Evolutionary conservation across 805 yeast genomes (phyloP), one percentile per base, ranked within the genome.

Genomic region (Candida glaebosa): DNA sequence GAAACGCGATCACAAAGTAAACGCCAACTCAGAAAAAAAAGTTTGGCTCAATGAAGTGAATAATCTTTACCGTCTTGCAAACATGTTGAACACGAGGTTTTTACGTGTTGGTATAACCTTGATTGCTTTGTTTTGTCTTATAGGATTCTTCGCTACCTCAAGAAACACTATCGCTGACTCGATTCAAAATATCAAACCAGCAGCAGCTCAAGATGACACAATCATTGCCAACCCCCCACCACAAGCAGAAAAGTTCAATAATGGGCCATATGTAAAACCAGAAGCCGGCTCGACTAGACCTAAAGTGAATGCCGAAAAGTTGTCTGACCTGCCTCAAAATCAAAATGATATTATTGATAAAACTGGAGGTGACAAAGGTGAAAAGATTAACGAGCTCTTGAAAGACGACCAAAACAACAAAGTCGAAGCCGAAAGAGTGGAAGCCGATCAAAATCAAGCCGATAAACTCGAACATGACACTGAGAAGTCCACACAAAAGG

Each of bases 21-120:
- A n/a, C n/a, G n/a, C n/a, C n/a, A n/a, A n/a, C n/a, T n/a, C n/a
- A n/a, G n/a, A n/a, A n/a, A n/a, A n/a, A n/a, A n/a, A n/a, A n/a
- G n/a, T n/a, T n/a, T n/a, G n/a, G n/a, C n/a, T n/a, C n/a, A n/a
- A n/a, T n/a, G n/a, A n/a, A n/a, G n/a, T n/a, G n/a, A n/a, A n/a
- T n/a, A n/a, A n/a, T n/a, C n/a, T n/a, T n/a, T n/a, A n/a, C n/a
- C n/a, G n/a, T n/a, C n/a, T n/a, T n/a, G 5, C 5, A 10, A 28
- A n/a, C 16, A 60, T 67, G 69, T 46, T 68, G 50, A 57, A 71
- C 49, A 61, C 69, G 43, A 67, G 79, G 54, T 77, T 76, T 58
- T 63, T 74, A 50, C 78, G 85, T 45, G 70, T 76, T 45, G 48
- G 76, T 12, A 56, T 78, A 9, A 76, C 76, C 9, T 75, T 81